Evolutionary conservation across 1,139 yeast species (phyloP).

Genomic region (Nakaseomyces delphensis): DNA sequence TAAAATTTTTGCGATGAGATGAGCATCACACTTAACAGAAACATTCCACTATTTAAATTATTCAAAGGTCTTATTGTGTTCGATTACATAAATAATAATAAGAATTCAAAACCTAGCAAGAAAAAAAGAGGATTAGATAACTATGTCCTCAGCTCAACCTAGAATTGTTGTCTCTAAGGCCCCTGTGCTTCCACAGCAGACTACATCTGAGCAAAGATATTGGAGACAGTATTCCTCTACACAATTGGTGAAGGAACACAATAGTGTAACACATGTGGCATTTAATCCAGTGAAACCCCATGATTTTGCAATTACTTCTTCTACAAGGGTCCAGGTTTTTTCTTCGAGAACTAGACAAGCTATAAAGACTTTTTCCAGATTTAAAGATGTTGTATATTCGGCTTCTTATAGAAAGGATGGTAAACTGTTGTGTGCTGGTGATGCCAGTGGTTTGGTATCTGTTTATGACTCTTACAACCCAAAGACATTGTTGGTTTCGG

Average conservation of each 20-base stretch:
- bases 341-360: conserved; percentile 91
- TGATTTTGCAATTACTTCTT: conserved; percentile 89
- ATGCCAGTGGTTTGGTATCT: conserved; percentile 77
- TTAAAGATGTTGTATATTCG: conserved; percentile 77
- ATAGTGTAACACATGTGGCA: conserved; percentile 77
- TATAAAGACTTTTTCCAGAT: conserved; percentile 76
- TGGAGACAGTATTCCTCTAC: conserved; percentile 80
- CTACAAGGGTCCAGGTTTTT: conserved; percentile 85
- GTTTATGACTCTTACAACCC: conserved; percentile 76
- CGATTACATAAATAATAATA: too few species aligned
- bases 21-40: too few species aligned
- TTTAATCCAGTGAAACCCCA: conserved; percentile 83
- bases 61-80: too few species aligned
- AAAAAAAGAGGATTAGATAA: too few species aligned
- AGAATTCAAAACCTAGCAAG: not conserved
- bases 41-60: too few species aligned
- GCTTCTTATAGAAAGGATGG: conserved; percentile 49
- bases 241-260: conserved; percentile 86
- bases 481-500: conserved; percentile 66
- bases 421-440: conserved; percentile 85
- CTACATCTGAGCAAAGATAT: conserved; percentile 89
- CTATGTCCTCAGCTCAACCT: conserved; percentile 76
- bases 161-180: conserved; percentile 62
- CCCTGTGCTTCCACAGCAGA: conserved; percentile 72
- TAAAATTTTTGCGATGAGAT: conserved; percentile 3